These are phyloP conservation scores for Rhododendron kiyosumense DNA, from an alignment of 148 eudicot genomes.

Conservation along the genomic window DNA sequence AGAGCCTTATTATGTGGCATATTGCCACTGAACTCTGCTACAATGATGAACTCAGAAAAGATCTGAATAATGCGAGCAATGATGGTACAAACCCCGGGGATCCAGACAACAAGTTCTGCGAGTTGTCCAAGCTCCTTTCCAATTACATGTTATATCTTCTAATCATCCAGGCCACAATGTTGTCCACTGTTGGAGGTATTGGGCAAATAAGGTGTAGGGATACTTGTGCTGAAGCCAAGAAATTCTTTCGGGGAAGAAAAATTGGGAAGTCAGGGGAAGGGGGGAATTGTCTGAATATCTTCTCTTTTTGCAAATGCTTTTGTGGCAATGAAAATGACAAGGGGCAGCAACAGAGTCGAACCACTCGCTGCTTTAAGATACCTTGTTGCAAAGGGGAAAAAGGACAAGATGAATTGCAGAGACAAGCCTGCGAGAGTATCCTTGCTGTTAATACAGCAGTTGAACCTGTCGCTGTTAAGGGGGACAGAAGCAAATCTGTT, in stretches of 20 bases:
- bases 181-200: slow-evolving; percentile 30
- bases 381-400: not conserved
- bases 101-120: not conserved
- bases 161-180: slow-evolving; percentile 28
- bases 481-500: no score
- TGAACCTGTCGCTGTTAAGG: no score
- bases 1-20: not conserved
- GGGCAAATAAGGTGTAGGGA: slow-evolving; percentile 34
- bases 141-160: slow-evolving; percentile 28
- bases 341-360: not conserved
- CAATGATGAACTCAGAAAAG: no score
- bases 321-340: not conserved
- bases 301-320: not conserved
- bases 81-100: not conserved
- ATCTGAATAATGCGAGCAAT: not conserved
- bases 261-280: not conserved
- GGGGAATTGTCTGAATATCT: not conserved
- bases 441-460: not conserved
- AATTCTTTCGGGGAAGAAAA: slow-evolving; percentile 13
- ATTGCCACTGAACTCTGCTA: slow-evolving; percentile 4
- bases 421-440: not conserved
- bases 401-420: not conserved
- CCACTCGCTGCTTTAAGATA: not conserved
- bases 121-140: slow-evolving; percentile 24
- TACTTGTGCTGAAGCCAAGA: slow-evolving; percentile 32